Conservation (phyloP, 495 filamentous ascomycete genomes). For the Penicillium waksmanii region DNA sequence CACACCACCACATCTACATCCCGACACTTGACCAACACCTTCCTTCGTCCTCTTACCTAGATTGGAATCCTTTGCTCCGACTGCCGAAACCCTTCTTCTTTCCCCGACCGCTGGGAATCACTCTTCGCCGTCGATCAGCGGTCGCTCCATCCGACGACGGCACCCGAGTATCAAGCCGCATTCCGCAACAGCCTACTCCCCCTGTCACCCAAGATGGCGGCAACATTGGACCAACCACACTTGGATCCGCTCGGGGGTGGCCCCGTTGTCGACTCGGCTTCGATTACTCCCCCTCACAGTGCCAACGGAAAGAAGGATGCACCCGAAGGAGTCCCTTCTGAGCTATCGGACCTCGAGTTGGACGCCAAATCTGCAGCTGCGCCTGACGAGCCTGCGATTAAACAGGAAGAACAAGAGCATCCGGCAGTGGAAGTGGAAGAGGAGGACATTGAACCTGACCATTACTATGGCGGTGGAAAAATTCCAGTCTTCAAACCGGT, state of each 20-base stretch:
- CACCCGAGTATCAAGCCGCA: slow-evolving; percentile 23
- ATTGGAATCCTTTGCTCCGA: not conserved
- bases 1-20: slow-evolving; percentile 6
- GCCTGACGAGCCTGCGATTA: slow-evolving; percentile 28
- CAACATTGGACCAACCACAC: slow-evolving; percentile 36
- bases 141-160: slow-evolving; percentile 52
- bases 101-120: slow-evolving; percentile 54
- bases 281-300: slow-evolving; percentile 52
- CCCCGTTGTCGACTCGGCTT: slow-evolving; percentile 37
- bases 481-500: slow-evolving; percentile 94
- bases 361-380: slow-evolving; percentile 35
- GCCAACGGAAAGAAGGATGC: slow-evolving; percentile 48
- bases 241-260: slow-evolving; percentile 32
- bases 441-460: slow-evolving; percentile 79
- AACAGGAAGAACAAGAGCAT: slow-evolving; percentile 49
- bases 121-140: slow-evolving; percentile 53
- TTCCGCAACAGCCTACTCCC: slow-evolving; percentile 15
- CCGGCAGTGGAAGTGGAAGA: slow-evolving; percentile 11
- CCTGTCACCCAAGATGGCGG: slow-evolving; percentile 36
- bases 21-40: slow-evolving; percentile 3
- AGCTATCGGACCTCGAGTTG: slow-evolving; percentile 52
- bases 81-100: slow-evolving; percentile 9
- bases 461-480: slow-evolving; percentile 82
- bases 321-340: slow-evolving; percentile 47
- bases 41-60: not conserved